These are phyloP conservation scores for Cryphonectria parasitica DNA, from an alignment of 2,329 filamentous ascomycete genomes.

Conservation along the genomic window DNA sequence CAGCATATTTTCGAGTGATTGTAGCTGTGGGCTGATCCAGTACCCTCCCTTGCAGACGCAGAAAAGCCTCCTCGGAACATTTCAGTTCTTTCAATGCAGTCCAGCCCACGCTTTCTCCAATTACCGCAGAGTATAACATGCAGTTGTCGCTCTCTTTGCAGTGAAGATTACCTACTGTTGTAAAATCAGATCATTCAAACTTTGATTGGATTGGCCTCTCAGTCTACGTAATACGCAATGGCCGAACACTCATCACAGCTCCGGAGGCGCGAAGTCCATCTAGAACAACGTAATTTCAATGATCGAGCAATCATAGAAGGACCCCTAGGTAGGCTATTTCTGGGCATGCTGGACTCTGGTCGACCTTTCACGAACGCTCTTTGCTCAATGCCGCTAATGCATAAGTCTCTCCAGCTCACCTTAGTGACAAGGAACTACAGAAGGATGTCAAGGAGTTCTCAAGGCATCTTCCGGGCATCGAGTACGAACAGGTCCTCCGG, in stretches of 20 bases:
- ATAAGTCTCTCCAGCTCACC: conserved; percentile 39
- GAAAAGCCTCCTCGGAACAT: neutral
- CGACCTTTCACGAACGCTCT: neutral
- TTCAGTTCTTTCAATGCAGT: neutral
- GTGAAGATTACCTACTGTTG: neutral
- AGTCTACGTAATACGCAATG: neutral
- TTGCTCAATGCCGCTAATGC: neutral
- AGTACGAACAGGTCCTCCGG: conserved; percentile 39
- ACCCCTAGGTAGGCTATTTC: conserved; percentile 18
- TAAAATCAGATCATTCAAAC: neutral
- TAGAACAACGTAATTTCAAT: conserved; percentile 23
- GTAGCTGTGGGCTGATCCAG: neutral
- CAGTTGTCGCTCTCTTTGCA: neutral
- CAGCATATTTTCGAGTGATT: neutral
- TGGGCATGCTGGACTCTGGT: neutral
- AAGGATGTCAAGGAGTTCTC: conserved; percentile 42
- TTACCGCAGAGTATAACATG: neutral
- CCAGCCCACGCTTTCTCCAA: neutral
- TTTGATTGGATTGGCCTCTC: neutral
- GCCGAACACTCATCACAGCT: neutral
- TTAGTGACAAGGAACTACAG: conserved; percentile 44
- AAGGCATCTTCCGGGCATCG: conserved; percentile 37
- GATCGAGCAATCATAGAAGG: conserved; percentile 23
- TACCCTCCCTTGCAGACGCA: neutral
- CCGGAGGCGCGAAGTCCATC: neutral